Evolutionary conservation across 1,139 yeast genomes (phyloP), one percentile per base, ranked within the genome.

Genomic region (Kluyveromyces marxianus): DNA sequence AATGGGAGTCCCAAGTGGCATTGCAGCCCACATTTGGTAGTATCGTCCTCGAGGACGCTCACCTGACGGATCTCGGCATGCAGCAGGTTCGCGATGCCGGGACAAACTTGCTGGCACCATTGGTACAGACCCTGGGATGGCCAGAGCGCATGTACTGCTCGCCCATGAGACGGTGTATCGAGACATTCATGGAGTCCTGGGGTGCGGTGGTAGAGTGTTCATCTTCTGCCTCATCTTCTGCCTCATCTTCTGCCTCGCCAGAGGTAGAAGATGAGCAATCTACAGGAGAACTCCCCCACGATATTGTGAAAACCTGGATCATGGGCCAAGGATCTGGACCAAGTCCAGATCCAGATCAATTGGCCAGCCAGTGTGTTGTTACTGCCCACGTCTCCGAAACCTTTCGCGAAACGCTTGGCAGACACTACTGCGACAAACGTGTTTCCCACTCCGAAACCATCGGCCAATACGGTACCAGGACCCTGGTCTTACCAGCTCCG

Each of bases 371-470:
- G n/a, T n/a, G n/a, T n/a, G n/a, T n/a, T n/a, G n/a, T n/a, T n/a
- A n/a, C 50, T 3, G 53, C 52, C 7, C 39, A 46, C 10, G 70
- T 79, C 25, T 63, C 67, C 41, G 92, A 84, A 48, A 70, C 72
- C 37, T 55, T 83, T 4, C 69, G 94, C 44, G 94, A 84, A 60
- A 79, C 82, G 0, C 71, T 80, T 28, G 92, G 92, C 1, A 69
- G 68, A 14, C 86, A 84, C 59, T 65, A 79, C 2, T 84, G 94
- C 60, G 89, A 84, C 60, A 72, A 75, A 58, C 65, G 92, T 45
- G 55, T 59, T 48, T 41, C 59, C 50, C 46, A 59, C 49, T 46
- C 55, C 5, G 45, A 39, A n/a, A 45, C 54, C 3, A 42, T 50
- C 7, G 39, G 39, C 2, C 57, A 57, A 36, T 58, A 57, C 39